These are phyloP conservation scores for Solanum peruvianum DNA, from an alignment of 257 asterid genomes.

Conservation along the genomic window DNA sequence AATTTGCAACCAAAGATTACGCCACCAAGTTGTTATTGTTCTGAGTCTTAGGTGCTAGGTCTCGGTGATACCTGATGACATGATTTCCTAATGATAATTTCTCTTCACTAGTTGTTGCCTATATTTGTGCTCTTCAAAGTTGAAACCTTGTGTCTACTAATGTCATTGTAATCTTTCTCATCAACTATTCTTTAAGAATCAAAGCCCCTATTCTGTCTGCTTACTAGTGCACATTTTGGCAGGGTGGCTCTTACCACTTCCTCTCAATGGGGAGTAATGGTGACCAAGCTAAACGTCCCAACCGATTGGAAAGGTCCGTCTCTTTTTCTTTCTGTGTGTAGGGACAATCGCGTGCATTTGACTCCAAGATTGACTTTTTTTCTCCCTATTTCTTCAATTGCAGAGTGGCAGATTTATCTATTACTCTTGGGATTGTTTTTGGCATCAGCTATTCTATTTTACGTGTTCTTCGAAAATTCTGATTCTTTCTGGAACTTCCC, in stretches of 20 bases:
- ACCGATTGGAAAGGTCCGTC: slow-evolving; percentile 93
- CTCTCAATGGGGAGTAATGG: slow-evolving; percentile 76
- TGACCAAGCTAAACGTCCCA: slow-evolving; percentile 72
- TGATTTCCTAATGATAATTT: neutral
- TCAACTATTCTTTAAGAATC: neutral
- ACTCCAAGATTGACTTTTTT: neutral
- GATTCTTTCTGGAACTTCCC: slow-evolving; percentile 97
- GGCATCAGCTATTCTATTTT: slow-evolving; percentile 67
- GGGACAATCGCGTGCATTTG: neutral
- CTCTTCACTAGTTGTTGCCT: neutral
- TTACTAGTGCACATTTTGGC: slow-evolving; percentile 4
- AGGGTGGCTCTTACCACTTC: slow-evolving; percentile 87
- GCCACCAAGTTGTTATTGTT: slow-evolving; percentile 15
- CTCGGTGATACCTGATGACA: neutral
- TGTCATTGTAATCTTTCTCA: neutral
- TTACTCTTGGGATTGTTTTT: slow-evolving; percentile 69
- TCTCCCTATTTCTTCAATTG: slow-evolving; percentile 3
- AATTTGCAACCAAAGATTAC: slow-evolving; percentile 34
- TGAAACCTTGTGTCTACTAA: neutral
- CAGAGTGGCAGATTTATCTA: slow-evolving; percentile 95
- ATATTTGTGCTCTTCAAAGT: neutral
- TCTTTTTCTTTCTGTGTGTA: neutral
- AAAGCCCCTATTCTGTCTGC: neutral
- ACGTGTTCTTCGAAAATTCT: slow-evolving; percentile 74
- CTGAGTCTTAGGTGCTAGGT: neutral